These are phyloP conservation scores for Stenogyne calaminthoides DNA, from an alignment of 305 asterid species.

Conservation along the genomic window DNA sequence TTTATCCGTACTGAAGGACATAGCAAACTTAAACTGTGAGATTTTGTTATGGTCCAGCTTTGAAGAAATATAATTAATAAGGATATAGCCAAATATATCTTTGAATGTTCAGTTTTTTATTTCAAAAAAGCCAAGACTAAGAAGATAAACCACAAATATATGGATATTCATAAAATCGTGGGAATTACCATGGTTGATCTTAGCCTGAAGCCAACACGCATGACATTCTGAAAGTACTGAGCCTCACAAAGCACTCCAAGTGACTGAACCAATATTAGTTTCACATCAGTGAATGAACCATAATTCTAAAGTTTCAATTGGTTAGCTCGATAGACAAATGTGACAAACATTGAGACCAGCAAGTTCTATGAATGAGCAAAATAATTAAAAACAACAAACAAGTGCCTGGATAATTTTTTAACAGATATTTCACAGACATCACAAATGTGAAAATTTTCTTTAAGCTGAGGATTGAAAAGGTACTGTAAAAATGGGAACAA, in stretches of 20 bases:
- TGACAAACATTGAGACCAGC: conserved; percentile 17
- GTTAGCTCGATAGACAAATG: not conserved
- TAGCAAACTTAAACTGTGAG: not conserved
- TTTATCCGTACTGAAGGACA: not conserved
- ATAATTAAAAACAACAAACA: conserved; percentile 3
- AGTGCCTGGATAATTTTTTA: not conserved
- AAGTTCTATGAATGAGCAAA: conserved; percentile 16
- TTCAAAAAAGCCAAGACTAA: conserved; percentile 17
- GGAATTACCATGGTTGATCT: conserved; percentile 87
- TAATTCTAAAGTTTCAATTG: conserved; percentile 11
- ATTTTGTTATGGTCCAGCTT: not conserved
- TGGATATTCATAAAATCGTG: conserved; percentile 1
- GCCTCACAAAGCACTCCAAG: conserved; percentile 95
- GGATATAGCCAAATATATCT: not conserved
- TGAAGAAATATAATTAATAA: not conserved
- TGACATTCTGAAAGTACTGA: conserved; percentile 94
- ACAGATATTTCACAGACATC: not conserved
- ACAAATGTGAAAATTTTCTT: not conserved
- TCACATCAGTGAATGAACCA: conserved; percentile 24
- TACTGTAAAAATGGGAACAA: conserved; percentile 6
- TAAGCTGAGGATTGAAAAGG: not conserved
- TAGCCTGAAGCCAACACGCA: conserved; percentile 96
- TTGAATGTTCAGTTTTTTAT: not conserved
- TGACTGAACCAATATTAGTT: conserved; percentile 52
- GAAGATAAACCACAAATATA: conserved; percentile 8